Conservation (phyloP, 208 protist species). For the Chromosphaera perkinsii region DNA sequence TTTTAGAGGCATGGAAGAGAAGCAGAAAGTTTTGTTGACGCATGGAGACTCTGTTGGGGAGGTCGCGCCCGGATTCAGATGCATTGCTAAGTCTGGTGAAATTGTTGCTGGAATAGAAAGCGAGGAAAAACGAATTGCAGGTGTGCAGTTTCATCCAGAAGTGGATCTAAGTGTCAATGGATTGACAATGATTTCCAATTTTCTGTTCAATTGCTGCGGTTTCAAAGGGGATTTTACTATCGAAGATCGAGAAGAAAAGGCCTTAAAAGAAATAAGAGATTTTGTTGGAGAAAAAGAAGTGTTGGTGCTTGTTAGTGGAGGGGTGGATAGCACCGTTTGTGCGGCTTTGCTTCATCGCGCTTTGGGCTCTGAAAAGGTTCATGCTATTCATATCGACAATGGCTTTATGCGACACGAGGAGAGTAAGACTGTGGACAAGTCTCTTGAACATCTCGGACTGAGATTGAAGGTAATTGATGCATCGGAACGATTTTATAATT, state of each 20-base stretch:
- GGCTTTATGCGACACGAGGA: slow-evolving; percentile 92
- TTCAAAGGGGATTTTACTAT: slow-evolving; percentile 63
- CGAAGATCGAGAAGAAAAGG: slow-evolving; percentile 74
- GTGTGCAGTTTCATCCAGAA: slow-evolving; percentile 95
- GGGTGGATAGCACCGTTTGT: slow-evolving; percentile 94
- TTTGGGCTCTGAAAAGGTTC: slow-evolving; percentile 79
- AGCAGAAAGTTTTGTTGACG: slow-evolving; percentile 73
- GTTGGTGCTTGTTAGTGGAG: slow-evolving; percentile 76
- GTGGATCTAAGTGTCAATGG: slow-evolving; percentile 89
- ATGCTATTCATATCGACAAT: slow-evolving; percentile 94
- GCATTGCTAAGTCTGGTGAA: slow-evolving; percentile 37
- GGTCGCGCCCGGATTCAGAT: slow-evolving; percentile 50
- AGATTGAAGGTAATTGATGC: slow-evolving; percentile 43
- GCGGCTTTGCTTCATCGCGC: slow-evolving; percentile 86
- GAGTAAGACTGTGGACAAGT: slow-evolving; percentile 7
- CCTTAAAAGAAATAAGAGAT: slow-evolving; percentile 76
- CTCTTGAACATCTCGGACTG: neutral
- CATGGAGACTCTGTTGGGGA: slow-evolving; percentile 79
- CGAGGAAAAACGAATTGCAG: slow-evolving; percentile 63
- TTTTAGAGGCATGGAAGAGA: slow-evolving; percentile 44
- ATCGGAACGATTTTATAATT: slow-evolving; percentile 59
- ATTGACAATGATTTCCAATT: slow-evolving; percentile 83
- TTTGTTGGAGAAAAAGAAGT: slow-evolving; percentile 67
- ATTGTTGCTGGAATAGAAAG: slow-evolving; percentile 65
- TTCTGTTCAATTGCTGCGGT: slow-evolving; percentile 67